Conservation (phyloP, 169 alveolate species). For the Cyclospora cayetanensis region DNA sequence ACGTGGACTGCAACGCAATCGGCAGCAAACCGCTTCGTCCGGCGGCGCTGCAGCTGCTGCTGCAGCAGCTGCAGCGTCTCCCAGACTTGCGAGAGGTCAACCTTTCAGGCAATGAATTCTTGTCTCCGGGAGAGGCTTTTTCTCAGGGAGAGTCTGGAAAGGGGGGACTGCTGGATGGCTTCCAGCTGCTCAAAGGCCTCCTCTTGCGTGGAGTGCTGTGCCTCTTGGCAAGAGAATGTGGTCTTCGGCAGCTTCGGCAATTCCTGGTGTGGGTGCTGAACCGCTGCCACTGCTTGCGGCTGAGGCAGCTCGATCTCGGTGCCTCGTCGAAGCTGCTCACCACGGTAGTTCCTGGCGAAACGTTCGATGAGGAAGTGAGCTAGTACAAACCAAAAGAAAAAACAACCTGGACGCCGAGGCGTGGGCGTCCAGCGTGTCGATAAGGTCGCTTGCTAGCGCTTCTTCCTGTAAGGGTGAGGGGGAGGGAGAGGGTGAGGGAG, state of each 20-base stretch:
- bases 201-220: constrained; percentile 34
- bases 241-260: constrained; percentile 26
- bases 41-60: constrained; percentile 43
- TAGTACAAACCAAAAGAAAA: neutral
- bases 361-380: constrained; percentile 16
- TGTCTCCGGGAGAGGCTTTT: neutral
- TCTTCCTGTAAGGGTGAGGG: too few relatives aligned
- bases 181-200: neutral
- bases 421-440: too few relatives aligned
- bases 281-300: constrained; percentile 48
- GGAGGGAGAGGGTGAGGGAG: too few relatives aligned
- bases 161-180: neutral
- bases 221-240: constrained; percentile 36
- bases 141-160: neutral
- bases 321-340: neutral
- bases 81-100: constrained; percentile 48
- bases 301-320: constrained; percentile 55
- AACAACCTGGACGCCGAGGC: neutral
- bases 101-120: constrained; percentile 49
- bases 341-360: constrained; percentile 34
- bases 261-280: constrained; percentile 45
- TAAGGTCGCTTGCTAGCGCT: too few relatives aligned
- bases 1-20: constrained; percentile 41
- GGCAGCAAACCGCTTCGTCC: neutral
- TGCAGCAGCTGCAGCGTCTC: neutral